These are phyloP conservation scores for Liquidambar formosana DNA, from an alignment of 164 flowering plant genomes.

Conservation along the genomic window DNA sequence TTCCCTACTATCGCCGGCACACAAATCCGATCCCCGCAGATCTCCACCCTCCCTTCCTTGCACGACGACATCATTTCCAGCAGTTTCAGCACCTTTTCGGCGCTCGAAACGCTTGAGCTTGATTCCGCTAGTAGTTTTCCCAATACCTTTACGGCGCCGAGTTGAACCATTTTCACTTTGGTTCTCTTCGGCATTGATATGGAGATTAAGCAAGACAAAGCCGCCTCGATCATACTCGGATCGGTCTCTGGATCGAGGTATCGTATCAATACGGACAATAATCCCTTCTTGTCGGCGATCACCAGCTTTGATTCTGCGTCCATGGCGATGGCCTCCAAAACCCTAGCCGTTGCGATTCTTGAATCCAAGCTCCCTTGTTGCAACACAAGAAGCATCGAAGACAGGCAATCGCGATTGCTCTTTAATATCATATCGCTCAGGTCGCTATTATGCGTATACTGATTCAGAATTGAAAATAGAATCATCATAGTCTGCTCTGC, in stretches of 20 bases:
- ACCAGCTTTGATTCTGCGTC: constrained; percentile 44
- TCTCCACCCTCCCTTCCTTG: constrained; percentile 65
- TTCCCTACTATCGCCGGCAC: constrained; percentile 50
- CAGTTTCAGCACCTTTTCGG: constrained; percentile 54
- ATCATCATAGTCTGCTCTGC: constrained; percentile 34
- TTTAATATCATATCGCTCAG: constrained; percentile 21
- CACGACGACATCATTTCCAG: constrained; percentile 54
- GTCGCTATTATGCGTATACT: constrained; percentile 17
- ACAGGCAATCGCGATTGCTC: constrained; percentile 22
- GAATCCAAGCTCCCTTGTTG: constrained; percentile 39
- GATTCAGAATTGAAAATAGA: constrained; percentile 29
- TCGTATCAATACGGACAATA: constrained; percentile 40
- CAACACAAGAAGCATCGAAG: constrained; percentile 37
- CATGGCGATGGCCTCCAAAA: constrained; percentile 42
- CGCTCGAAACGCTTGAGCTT: constrained; percentile 21
- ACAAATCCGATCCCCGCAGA: constrained; percentile 43
- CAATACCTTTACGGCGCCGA: constrained; percentile 42
- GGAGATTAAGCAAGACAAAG: constrained; percentile 47
- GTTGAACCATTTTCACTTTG: constrained; percentile 36
- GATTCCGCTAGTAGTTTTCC: constrained; percentile 25
- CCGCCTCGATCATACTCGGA: constrained; percentile 35
- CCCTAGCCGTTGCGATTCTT: constrained; percentile 32
- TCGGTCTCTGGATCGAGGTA: constrained; percentile 29
- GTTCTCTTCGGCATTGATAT: constrained; percentile 40
- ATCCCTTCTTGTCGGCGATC: constrained; percentile 39